Conservation (phyloP, 805 yeast genomes). For the Sporopachydermia lactativora region DNA sequence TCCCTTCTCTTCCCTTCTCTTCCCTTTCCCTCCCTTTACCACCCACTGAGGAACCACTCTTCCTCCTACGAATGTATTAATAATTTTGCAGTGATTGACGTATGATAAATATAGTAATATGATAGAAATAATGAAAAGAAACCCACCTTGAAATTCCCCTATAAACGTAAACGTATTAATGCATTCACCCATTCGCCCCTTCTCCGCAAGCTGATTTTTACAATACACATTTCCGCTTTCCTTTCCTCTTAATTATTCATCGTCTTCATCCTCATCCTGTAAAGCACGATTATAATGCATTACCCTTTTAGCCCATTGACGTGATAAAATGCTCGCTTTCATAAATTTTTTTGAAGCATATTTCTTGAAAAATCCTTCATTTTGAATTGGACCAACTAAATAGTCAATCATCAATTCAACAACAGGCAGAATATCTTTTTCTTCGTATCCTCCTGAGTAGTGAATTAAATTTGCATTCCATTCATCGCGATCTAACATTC, state of each 20-base stretch:
- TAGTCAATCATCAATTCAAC: constrained; percentile 66
- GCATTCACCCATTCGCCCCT: no score
- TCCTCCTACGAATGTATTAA: no score
- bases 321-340: constrained; percentile 68
- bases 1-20: no score
- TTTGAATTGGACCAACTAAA: constrained; percentile 65
- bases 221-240: no score
- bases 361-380: constrained; percentile 87
- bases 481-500: constrained; percentile 46
- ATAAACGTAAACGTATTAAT: no score
- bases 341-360: constrained; percentile 81
- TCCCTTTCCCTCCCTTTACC: no score
- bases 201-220: no score
- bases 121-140: no score
- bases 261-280: constrained; percentile 1
- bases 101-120: no score
- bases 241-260: not conserved
- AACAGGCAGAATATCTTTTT: constrained; percentile 56
- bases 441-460: constrained; percentile 82
- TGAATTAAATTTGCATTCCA: constrained; percentile 86
- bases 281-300: not conserved
- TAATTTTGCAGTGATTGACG: no score
- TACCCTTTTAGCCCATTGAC: constrained; percentile 68
- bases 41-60: no score
- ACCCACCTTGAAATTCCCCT: no score